These are phyloP conservation scores for Aureobasidium musti DNA, from an alignment of 2,329 filamentous ascomycete genomes.

Conservation along the genomic window DNA sequence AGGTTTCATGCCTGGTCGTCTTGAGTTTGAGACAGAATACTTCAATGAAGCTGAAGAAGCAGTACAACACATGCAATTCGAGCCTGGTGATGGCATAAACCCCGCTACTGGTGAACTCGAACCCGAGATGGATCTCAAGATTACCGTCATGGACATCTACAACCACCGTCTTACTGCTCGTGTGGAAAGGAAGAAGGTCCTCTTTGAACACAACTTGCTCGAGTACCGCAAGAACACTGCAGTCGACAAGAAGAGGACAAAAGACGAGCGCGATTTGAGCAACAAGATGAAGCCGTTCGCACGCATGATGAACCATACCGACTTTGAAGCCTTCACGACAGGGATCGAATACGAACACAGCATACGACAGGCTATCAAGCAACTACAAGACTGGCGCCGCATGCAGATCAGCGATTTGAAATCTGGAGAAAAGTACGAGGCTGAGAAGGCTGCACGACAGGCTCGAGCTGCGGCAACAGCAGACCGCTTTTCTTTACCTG, in stretches of 20 bases:
- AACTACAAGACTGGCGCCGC: slow-evolving; percentile 91
- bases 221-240: slow-evolving; percentile 92
- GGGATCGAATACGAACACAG: slow-evolving; percentile 90
- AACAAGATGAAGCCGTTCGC: slow-evolving; percentile 96
- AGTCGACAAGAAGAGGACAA: slow-evolving; percentile 89
- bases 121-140: slow-evolving; percentile 94
- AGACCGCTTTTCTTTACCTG: slow-evolving; percentile 62
- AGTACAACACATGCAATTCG: slow-evolving; percentile 97
- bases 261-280: slow-evolving; percentile 87
- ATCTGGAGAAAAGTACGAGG: slow-evolving; percentile 87
- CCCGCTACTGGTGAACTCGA: slow-evolving; percentile 81
- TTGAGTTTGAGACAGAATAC: slow-evolving; percentile 97
- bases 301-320: slow-evolving; percentile 90
- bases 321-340: slow-evolving; percentile 83
- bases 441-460: slow-evolving; percentile 76
- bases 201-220: slow-evolving; percentile 91
- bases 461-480: slow-evolving; percentile 68
- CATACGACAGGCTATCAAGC: slow-evolving; percentile 80
- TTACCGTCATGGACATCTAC: slow-evolving; percentile 98
- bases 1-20: slow-evolving; percentile 94
- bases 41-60: slow-evolving; percentile 98
- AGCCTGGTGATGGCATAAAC: slow-evolving; percentile 91
- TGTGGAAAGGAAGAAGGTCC: slow-evolving; percentile 91
- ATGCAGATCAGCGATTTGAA: slow-evolving; percentile 82
- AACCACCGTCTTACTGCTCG: slow-evolving; percentile 87